Conservation (phyloP, 1,284 basidiomycete species). For the Naganishia sp. region DNA sequence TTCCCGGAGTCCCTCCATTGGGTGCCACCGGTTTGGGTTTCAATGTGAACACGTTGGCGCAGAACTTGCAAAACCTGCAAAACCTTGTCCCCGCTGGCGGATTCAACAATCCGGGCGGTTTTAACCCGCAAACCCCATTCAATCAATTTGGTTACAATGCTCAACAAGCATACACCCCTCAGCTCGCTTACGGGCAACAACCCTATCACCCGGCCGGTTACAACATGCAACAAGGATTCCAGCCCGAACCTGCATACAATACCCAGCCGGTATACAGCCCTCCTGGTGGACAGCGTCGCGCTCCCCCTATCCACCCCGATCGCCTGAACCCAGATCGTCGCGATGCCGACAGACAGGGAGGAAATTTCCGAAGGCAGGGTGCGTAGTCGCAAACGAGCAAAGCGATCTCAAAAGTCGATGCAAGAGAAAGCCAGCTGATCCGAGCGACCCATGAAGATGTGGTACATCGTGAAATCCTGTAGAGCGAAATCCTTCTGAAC, state of each 20-base stretch:
- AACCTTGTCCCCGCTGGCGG: not conserved
- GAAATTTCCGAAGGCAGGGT: too few relatives aligned
- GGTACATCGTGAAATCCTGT: not conserved
- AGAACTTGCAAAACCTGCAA: not conserved
- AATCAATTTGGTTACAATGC: constrained; percentile 13
- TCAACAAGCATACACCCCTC: not conserved
- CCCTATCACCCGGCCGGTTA: not conserved
- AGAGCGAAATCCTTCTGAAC: not conserved
- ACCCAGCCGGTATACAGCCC: not conserved
- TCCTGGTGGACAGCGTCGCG: constrained; percentile 5
- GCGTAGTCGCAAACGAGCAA: too few relatives aligned
- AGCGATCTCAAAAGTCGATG: too few relatives aligned
- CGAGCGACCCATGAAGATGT: too few relatives aligned
- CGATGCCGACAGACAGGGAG: not conserved
- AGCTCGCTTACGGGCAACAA: constrained; percentile 3
- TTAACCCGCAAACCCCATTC: not conserved
- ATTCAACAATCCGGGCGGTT: not conserved
- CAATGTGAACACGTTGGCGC: constrained; percentile 12
- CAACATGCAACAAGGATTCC: constrained; percentile 1
- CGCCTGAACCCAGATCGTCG: not conserved
- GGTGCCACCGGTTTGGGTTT: not conserved
- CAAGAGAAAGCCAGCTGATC: too few relatives aligned
- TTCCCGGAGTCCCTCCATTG: not conserved
- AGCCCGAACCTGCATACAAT: not conserved
- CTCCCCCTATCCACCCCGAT: constrained; percentile 10